Conservation (phyloP, 1,284 basidiomycete genomes). For the Trametes sp. region DNA sequence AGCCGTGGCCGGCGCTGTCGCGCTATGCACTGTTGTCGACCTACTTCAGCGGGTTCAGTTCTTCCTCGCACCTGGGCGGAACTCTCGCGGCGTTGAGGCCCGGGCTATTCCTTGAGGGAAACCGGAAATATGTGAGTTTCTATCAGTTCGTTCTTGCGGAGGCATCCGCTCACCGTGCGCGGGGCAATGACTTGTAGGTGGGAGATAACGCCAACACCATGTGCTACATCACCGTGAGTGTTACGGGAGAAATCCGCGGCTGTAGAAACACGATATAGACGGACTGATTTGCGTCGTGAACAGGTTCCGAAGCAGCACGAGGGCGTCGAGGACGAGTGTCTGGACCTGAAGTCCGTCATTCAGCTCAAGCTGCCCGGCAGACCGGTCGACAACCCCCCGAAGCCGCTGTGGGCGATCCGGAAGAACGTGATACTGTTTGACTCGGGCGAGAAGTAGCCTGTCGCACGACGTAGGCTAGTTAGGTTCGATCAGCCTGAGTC, state of each 20-base stretch:
- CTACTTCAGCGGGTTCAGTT: background rate
- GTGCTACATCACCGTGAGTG: background rate
- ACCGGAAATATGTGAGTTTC: background rate
- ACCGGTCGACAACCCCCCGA: background rate
- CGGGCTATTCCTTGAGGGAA: background rate
- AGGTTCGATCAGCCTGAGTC: too few species aligned
- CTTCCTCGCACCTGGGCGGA: background rate
- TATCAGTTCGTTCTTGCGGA: background rate
- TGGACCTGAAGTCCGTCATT: background rate
- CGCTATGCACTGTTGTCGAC: background rate
- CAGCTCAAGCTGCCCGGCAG: background rate
- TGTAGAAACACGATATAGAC: background rate
- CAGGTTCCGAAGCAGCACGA: background rate
- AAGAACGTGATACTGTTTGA: background rate
- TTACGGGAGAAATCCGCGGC: background rate
- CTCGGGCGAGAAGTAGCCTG: background rate
- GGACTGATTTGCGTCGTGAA: background rate
- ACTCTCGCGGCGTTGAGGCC: background rate
- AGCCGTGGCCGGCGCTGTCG: background rate
- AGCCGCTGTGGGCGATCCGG: background rate
- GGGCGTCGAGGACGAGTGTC: background rate
- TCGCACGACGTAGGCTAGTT: too few species aligned
- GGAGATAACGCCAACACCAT: background rate
- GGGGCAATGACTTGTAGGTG: too few species aligned
- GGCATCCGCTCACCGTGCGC: too few species aligned